Evolutionary conservation across 2,329 filamentous ascomycete species (phyloP).

Genomic region (Remersonia thermophila): DNA sequence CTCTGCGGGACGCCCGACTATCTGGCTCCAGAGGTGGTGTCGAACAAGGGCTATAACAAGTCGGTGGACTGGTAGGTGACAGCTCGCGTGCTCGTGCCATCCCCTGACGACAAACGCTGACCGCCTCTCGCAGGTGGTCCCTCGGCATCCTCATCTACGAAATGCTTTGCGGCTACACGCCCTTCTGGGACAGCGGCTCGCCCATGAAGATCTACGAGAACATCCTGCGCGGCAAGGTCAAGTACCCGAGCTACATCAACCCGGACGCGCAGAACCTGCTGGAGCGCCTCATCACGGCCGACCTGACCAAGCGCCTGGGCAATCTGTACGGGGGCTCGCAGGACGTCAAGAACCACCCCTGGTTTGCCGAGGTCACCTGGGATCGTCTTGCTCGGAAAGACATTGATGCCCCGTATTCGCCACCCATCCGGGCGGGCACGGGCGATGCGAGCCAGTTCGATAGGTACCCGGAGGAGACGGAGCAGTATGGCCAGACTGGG

Average conservation of each 20-base stretch:
- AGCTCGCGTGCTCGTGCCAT: background rate
- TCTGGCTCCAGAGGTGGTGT: slow-evolving; percentile 94
- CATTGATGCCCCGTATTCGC: slow-evolving; percentile 95
- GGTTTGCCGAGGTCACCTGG: slow-evolving; percentile 98
- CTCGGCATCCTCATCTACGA: slow-evolving; percentile 97
- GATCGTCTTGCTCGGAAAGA: slow-evolving; percentile 88
- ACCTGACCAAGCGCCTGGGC: slow-evolving; percentile 87
- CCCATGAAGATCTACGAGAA: slow-evolving; percentile 99
- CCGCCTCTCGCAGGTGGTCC: slow-evolving; percentile 63
- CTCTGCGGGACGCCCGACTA: slow-evolving; percentile 96
- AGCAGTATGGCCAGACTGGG: slow-evolving; percentile 71
- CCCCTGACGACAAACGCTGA: slow-evolving; percentile 5
- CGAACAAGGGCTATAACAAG: slow-evolving; percentile 98
- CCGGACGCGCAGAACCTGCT: slow-evolving; percentile 87
- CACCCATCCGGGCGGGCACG: slow-evolving; percentile 82
- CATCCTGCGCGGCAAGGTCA: slow-evolving; percentile 88
- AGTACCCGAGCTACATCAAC: slow-evolving; percentile 93
- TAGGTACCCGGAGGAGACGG: slow-evolving; percentile 92
- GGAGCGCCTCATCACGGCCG: slow-evolving; percentile 82
- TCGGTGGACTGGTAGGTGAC: slow-evolving; percentile 84
- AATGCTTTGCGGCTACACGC: slow-evolving; percentile 98
- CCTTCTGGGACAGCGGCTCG: slow-evolving; percentile 96
- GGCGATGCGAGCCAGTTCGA: slow-evolving; percentile 97
- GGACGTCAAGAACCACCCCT: slow-evolving; percentile 89
- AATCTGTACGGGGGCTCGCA: slow-evolving; percentile 84